A percentile compares a stretch with the other conserved stretches of the same genome.
Conservation (phyloP, 208 protist species). For the Crithidia expoeki region DNA sequence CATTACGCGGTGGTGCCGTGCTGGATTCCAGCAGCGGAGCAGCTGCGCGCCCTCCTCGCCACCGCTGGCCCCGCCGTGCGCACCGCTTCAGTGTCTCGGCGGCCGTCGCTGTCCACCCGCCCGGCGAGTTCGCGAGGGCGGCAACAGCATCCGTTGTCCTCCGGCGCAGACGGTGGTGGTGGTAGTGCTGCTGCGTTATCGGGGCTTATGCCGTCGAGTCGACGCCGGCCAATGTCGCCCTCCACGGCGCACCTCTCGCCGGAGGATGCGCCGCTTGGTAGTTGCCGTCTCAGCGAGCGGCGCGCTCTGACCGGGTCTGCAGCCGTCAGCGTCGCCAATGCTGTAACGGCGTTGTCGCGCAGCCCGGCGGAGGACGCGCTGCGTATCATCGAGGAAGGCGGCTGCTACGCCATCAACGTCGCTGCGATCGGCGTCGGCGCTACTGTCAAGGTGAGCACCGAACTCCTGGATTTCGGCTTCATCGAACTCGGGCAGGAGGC, state of each 20-base stretch:
- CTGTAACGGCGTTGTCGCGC: constrained; percentile 39
- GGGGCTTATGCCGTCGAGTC: neutral
- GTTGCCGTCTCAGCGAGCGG: constrained; percentile 50
- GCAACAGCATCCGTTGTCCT: neutral
- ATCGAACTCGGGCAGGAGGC: constrained; percentile 78
- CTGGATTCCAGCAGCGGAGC: constrained; percentile 71
- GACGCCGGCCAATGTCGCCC: constrained; percentile 4
- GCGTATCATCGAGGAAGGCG: constrained; percentile 63
- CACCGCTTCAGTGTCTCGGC: neutral
- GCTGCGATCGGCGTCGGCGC: constrained; percentile 73
- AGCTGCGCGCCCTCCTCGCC: constrained; percentile 16
- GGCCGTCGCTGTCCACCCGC: constrained; percentile 5
- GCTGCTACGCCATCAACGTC: constrained; percentile 39
- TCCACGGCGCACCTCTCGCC: constrained; percentile 11
- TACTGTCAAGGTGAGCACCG: constrained; percentile 75
- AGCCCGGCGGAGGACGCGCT: constrained; percentile 46
- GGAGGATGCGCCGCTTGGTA: constrained; percentile 39
- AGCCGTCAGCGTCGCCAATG: constrained; percentile 51
- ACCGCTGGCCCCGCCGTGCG: constrained; percentile 9
- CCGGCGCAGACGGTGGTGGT: neutral
- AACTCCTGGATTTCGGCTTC: constrained; percentile 87
- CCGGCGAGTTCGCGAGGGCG: neutral
- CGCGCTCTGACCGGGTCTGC: constrained; percentile 37
- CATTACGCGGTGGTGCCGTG: constrained; percentile 61
- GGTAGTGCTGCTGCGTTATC: neutral